phyloP scores from a whole-genome alignment of 176 grass and related monocot species.

The Bothriochloa decipiens region DNA sequence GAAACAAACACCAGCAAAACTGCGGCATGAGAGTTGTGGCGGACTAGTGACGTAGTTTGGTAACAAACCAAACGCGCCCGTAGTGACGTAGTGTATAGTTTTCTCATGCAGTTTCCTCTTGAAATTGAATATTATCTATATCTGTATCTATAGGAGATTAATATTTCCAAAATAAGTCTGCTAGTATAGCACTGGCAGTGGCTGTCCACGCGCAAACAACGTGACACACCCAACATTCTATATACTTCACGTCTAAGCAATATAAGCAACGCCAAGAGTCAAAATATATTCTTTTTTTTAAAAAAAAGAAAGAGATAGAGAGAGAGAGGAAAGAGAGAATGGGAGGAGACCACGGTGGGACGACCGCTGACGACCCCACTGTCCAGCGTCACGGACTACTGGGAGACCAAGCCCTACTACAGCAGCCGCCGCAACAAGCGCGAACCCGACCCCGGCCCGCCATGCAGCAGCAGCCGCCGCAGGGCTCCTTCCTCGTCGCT shows the following conservation, averaged over 20 bases:
- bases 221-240: neutral
- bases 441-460: neutral
- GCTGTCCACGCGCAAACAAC: slow-evolving; percentile 1
- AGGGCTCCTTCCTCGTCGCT: neutral
- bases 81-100: too few species aligned
- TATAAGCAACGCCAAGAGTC: too few species aligned
- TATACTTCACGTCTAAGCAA: neutral
- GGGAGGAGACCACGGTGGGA: neutral
- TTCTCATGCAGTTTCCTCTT: neutral
- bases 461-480: slow-evolving; percentile 44
- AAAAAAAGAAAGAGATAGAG: too few species aligned
- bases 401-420: slow-evolving; percentile 26
- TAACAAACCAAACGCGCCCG: too few species aligned
- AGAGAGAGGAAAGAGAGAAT: neutral
- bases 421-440: slow-evolving; percentile 1
- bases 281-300: neutral
- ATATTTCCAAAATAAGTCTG: neutral
- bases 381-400: slow-evolving; percentile 11
- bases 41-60: too few species aligned
- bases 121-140: neutral
- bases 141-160: neutral
- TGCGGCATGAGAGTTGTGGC: too few species aligned
- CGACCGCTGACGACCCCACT: slow-evolving; percentile 24
- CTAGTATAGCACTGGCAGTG: neutral
- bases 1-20: too few species aligned